Percentiles rank a stretch among this genome's conserved stretches.
Evolutionary conservation across 257 asterid genomes (phyloP).

Genomic region (Fraxinus quadrangulata): DNA sequence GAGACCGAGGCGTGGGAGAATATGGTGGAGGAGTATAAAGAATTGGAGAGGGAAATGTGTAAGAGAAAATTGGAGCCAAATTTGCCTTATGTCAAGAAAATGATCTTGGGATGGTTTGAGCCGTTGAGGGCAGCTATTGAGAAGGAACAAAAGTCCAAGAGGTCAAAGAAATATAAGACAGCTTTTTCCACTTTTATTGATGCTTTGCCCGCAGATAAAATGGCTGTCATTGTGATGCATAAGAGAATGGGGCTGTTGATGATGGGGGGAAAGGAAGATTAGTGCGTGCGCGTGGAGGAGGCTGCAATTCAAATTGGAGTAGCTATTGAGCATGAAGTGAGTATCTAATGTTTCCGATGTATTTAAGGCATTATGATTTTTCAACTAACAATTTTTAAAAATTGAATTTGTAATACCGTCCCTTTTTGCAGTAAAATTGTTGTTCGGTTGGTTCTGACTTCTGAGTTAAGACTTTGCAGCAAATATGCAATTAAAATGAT

Average conservation of each 20-base stretch:
- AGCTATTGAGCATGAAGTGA: slow-evolving; percentile 88
- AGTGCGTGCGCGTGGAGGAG: slow-evolving; percentile 82
- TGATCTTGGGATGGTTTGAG: slow-evolving; percentile 90
- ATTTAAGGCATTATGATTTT: slow-evolving; percentile 6
- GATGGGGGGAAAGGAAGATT: slow-evolving; percentile 86
- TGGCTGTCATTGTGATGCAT: slow-evolving; percentile 96
- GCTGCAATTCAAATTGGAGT: slow-evolving; percentile 85
- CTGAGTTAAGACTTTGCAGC: background rate
- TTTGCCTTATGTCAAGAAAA: slow-evolving; percentile 78
- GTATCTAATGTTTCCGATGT: slow-evolving; percentile 18
- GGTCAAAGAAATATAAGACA: slow-evolving; percentile 54
- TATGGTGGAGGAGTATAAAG: slow-evolving; percentile 81
- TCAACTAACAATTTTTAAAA: background rate
- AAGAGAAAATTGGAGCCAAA: slow-evolving; percentile 88
- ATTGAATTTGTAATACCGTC: background rate
- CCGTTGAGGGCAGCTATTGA: slow-evolving; percentile 78
- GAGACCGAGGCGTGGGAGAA: slow-evolving; percentile 97
- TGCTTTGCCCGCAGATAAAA: slow-evolving; percentile 81
- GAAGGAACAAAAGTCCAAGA: slow-evolving; percentile 62
- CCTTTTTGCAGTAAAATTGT: background rate
- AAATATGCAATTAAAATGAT: background rate
- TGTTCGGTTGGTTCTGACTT: background rate
- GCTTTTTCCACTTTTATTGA: slow-evolving; percentile 75
- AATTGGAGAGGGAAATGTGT: slow-evolving; percentile 88
- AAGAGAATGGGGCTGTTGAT: slow-evolving; percentile 82